These are phyloP conservation scores for Waltergamsia citrina DNA, from an alignment of 2,329 filamentous ascomycete genomes.

Conservation along the genomic window DNA sequence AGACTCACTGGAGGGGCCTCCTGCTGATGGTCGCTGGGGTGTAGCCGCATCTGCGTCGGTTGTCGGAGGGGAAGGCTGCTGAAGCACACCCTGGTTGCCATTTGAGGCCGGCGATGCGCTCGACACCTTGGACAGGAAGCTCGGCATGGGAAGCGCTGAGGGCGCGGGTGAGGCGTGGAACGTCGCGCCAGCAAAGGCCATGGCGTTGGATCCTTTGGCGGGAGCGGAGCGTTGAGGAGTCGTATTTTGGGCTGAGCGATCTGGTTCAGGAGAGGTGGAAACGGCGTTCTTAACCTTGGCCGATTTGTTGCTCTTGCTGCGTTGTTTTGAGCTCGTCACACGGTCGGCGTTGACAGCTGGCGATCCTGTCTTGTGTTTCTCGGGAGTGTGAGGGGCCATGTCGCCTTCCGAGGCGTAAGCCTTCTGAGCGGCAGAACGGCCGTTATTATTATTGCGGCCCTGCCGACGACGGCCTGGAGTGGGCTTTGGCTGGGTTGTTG, in stretches of 20 bases:
- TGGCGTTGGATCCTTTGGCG: constrained; percentile 34
- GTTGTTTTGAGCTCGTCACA: constrained; percentile 14
- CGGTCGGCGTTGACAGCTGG: constrained; percentile 15
- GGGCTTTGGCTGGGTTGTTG: constrained; percentile 11
- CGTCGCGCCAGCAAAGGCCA: constrained; percentile 82
- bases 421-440: constrained; percentile 33
- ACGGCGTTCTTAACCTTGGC: constrained; percentile 11
- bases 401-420: constrained; percentile 54
- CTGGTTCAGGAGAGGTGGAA: constrained; percentile 29
- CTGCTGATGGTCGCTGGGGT: constrained; percentile 11
- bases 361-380: constrained; percentile 27
- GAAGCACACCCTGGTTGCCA: constrained; percentile 3
- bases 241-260: constrained; percentile 25
- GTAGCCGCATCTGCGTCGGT: constrained; percentile 42
- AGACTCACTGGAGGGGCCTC: constrained; percentile 35
- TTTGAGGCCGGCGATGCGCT: constrained; percentile 45
- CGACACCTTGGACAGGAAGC: constrained; percentile 69
- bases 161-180: constrained; percentile 93
- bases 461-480: constrained; percentile 25
- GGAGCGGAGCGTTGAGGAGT: constrained; percentile 27
- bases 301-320: constrained; percentile 10
- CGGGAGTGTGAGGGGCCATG: constrained; percentile 34
- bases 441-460: constrained; percentile 30
- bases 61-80: constrained; percentile 40
- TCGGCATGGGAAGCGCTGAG: constrained; percentile 82